Evolutionary conservation across 352 stramenopile species (phyloP), one percentile per base, ranked within the genome.

Genomic region (Plasmopara halstedii): DNA sequence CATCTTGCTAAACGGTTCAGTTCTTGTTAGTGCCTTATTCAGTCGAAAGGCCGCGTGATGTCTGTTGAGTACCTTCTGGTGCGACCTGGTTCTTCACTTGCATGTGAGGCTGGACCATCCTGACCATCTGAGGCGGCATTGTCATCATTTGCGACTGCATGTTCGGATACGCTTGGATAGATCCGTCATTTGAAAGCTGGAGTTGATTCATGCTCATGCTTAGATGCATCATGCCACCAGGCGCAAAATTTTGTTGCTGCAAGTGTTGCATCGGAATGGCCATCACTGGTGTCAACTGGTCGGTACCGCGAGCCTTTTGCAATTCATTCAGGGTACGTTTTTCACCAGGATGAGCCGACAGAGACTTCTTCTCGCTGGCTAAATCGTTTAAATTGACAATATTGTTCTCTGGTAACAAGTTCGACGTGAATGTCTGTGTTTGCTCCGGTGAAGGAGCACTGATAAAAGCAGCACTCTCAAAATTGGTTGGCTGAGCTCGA

Each of bases 331-430:
- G 53, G 46, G 70, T 74, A 29, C 63, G 64, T 29, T 71, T 67
- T 26, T 77, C 66, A 8, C 50, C 45, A 2, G 58, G 50, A n/a
- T 53, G 58, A 3, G 50, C 50, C 1, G 48, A 50, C 35, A 63
- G 48, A 2, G 38, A 34, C 27, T 59, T 67, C 62, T 73, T 78
- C 25, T 79, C 70, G 31, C 68, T 78, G 20, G 55, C 71, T 9
- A 85, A 55, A 47, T 65, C 67, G 26, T 46, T 63, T 2, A 83
- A 69, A 44, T 86, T 68, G 14, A 86, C 67, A 41, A 86, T 70
- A 54, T 80, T 66, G 50, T 83, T 83, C 39, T 86, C 74, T 3
- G 74, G 74, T 20, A 85, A 53, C 18, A 85, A 25, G 32, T 58
- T 81, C 15, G 73, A 75, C n/a, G 42, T 45, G 46, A 80, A 75